These are phyloP conservation scores for Aegilops longissima DNA, from an alignment of 176 grass and related monocot species.

Conservation along the genomic window DNA sequence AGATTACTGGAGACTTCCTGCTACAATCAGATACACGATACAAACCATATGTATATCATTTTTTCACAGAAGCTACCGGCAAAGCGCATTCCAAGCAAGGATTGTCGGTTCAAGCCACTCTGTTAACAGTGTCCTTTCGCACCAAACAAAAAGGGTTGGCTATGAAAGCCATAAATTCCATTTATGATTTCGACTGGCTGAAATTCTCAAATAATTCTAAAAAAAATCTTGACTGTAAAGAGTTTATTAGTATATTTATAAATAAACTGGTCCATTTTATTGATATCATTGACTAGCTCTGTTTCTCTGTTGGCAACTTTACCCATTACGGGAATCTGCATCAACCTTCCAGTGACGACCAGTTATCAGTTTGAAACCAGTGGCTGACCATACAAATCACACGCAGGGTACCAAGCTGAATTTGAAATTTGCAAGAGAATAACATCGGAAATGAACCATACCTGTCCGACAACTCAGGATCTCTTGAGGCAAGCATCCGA, in stretches of 20 bases:
- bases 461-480: constrained; percentile 70
- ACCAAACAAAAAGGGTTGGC: neutral
- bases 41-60: neutral
- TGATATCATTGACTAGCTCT: neutral
- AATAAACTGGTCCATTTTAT: neutral
- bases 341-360: neutral
- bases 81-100: neutral
- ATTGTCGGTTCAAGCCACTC: neutral
- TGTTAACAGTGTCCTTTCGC: neutral
- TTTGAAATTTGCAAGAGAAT: constrained; percentile 5
- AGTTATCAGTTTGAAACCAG: neutral
- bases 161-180: neutral
- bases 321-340: neutral
- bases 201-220: neutral
- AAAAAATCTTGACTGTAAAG: neutral
- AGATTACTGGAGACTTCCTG: neutral
- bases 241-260: neutral
- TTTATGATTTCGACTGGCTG: neutral
- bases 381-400: neutral
- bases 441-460: constrained; percentile 21
- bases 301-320: neutral
- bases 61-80: neutral
- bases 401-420: neutral
- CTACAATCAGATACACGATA: neutral
- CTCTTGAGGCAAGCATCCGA: constrained; percentile 54